These are phyloP conservation scores for Omphalotus guepiniiformis DNA, from an alignment of 768 basidiomycete genomes.

Conservation along the genomic window DNA sequence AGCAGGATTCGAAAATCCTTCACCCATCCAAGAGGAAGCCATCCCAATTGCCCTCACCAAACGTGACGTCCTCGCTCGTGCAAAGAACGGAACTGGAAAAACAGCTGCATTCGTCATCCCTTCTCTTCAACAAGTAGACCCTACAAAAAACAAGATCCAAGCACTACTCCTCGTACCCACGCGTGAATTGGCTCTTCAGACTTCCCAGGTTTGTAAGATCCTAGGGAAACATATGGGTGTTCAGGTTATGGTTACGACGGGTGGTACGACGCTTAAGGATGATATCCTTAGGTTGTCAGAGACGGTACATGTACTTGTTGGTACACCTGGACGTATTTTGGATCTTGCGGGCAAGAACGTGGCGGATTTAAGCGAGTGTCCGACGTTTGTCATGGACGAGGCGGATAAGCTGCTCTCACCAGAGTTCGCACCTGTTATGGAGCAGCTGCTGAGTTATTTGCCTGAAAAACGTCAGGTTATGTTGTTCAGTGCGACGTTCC, in stretches of 20 bases:
- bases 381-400: conserved; percentile 99
- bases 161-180: conserved; percentile 96
- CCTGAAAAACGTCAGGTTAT: conserved; percentile 90
- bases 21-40: conserved; percentile 98
- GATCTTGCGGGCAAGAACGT: conserved; percentile 92
- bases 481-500: conserved; percentile 99
- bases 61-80: conserved; percentile 91
- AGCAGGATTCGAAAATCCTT: conserved; percentile 94
- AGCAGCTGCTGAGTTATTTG: conserved; percentile 85
- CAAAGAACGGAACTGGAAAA: conserved; percentile 97
- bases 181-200: conserved; percentile 97
- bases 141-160: conserved; percentile 84
- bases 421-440: conserved; percentile 98
- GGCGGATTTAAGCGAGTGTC: conserved; percentile 91
- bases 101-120: conserved; percentile 99
- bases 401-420: conserved; percentile 97
- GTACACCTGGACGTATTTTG: conserved; percentile 93
- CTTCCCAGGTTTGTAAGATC: conserved; percentile 97
- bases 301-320: conserved; percentile 92
- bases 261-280: conserved; percentile 96
- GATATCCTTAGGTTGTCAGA: conserved; percentile 92
- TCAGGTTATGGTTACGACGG: conserved; percentile 99
- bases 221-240: conserved; percentile 93
- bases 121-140: conserved; percentile 87
- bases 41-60: conserved; percentile 92